Evolutionary conservation across 1,284 basidiomycete genomes (phyloP), one percentile per base, ranked within the genome.

Genomic region (Wallemia mellicola): DNA sequence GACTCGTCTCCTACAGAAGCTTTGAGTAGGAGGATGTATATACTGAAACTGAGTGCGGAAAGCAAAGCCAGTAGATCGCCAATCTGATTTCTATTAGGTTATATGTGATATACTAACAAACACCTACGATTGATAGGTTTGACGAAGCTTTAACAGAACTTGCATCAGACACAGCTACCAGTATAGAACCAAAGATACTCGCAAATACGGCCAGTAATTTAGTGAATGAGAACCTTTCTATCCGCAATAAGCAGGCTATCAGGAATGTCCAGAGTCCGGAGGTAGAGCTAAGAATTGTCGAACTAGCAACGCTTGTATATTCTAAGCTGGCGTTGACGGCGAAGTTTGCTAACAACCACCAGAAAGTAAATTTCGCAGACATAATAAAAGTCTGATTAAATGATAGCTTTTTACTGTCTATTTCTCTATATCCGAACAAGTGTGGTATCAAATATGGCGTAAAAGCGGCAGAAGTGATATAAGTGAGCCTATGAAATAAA

Each of bases 21-120:
- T 72, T 98, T 98, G 67, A 99, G 78, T 33, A 95, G 74, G 63
- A 84, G 83, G 30, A 94, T 83, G 70, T 99, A 99, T 58, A 87
- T 70, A 0, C 91, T 84, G 70, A 96, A 96, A 68, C 86, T 83
- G 9, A 86, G 63, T 0, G 87, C 86, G 15, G 84, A 86, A 24
- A 86, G 66, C 33, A 94, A 73, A 0, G 87, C 85, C 7, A 92
- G 75, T 24, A 74, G 63, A 69, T 95, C 88, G 33, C 89, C 88
- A 2, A 85, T 63, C 24, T 83, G 66, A 3, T n/a, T n/a, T n/a
- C n/a, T n/a, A n/a, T n/a, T n/a, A n/a, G n/a, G n/a, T 57, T 59
- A 32, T 24, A 30, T 54, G 14, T 2, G 59, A 32, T 25, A 48
- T 56, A 27, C 11, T 25, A 15, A 9, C 24, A 24, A 55, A 60